Percentiles rank a stretch among this genome's conserved stretches.
These are phyloP conservation scores for Botrytis fragariae DNA, from an alignment of 2,329 filamentous ascomycete species.

Conservation along the genomic window DNA sequence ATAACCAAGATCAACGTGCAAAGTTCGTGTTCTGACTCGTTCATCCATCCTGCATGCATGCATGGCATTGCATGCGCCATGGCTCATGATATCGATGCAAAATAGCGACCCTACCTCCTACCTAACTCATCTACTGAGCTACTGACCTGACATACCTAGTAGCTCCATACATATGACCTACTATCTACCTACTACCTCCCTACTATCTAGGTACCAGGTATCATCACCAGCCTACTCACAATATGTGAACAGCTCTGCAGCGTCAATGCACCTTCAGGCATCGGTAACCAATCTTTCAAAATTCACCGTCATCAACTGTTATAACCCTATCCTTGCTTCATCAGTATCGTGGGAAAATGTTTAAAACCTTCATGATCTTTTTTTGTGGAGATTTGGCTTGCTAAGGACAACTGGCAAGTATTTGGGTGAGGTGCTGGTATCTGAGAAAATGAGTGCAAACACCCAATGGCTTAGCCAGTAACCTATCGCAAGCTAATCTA, in stretches of 20 bases:
- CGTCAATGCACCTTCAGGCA: slow-evolving; percentile 17
- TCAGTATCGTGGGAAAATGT: slow-evolving; percentile 3
- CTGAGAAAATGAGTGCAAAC: neutral
- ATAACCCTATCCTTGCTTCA: slow-evolving; percentile 12
- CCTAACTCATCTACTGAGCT: neutral
- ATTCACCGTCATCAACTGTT: slow-evolving; percentile 5
- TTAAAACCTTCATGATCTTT: neutral
- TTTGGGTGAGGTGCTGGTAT: neutral
- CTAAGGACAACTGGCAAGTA: slow-evolving; percentile 15
- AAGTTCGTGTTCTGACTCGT: slow-evolving; percentile 19
- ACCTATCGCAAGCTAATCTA: neutral
- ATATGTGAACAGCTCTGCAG: neutral
- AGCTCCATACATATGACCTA: neutral
- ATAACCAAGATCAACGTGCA: slow-evolving; percentile 11
- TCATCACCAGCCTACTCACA: neutral
- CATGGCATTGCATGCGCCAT: neutral
- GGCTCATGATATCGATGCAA: slow-evolving; percentile 1
- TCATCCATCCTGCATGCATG: neutral
- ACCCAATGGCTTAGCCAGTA: neutral
- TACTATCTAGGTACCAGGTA: neutral
- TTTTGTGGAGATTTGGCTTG: neutral
- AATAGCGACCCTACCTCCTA: neutral
- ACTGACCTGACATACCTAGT: neutral
- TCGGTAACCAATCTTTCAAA: neutral
- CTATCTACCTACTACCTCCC: neutral